Percentiles rank a stretch among this genome's conserved stretches.
phyloP scores from a whole-genome alignment of 305 asterid genomes.

The Fraxinus baroniana region DNA sequence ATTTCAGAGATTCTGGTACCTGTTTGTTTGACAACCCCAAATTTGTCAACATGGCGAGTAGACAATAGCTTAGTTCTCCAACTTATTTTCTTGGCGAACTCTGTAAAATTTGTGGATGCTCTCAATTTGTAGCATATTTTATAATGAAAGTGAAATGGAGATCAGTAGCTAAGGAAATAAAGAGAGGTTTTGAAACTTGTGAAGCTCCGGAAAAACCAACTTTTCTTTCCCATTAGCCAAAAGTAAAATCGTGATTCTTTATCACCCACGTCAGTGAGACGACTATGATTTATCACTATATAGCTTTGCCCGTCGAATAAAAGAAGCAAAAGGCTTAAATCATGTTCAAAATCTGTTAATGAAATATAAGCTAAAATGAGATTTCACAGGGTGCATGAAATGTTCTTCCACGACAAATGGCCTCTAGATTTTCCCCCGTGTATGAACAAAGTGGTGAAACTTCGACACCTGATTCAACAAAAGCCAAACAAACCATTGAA shows the following conservation, averaged over 20 bases:
- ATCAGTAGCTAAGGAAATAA: background rate
- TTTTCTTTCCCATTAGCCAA: background rate
- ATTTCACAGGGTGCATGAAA: constrained; percentile 51
- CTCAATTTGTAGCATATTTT: background rate
- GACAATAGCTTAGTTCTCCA: background rate
- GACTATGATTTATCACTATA: background rate
- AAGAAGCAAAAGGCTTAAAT: background rate
- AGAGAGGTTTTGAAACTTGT: background rate
- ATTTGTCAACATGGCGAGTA: background rate
- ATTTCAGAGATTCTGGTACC: background rate
- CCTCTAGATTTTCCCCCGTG: constrained; percentile 90
- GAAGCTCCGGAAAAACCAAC: background rate
- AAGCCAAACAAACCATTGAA: background rate
- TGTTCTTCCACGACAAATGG: constrained; percentile 89
- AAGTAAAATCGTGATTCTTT: background rate
- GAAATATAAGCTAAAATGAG: constrained; percentile 16
- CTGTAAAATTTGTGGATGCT: background rate
- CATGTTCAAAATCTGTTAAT: background rate
- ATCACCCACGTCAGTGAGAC: background rate
- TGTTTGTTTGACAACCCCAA: background rate
- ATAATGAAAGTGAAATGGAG: background rate
- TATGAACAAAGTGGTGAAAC: constrained; percentile 94
- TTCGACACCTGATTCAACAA: constrained; percentile 64
- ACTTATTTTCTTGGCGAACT: background rate
- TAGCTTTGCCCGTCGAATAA: background rate